Evolutionary conservation across 768 basidiomycete genomes (phyloP), one percentile per base, ranked within the genome.

Genomic region (Macrolepiota dolichaula): DNA sequence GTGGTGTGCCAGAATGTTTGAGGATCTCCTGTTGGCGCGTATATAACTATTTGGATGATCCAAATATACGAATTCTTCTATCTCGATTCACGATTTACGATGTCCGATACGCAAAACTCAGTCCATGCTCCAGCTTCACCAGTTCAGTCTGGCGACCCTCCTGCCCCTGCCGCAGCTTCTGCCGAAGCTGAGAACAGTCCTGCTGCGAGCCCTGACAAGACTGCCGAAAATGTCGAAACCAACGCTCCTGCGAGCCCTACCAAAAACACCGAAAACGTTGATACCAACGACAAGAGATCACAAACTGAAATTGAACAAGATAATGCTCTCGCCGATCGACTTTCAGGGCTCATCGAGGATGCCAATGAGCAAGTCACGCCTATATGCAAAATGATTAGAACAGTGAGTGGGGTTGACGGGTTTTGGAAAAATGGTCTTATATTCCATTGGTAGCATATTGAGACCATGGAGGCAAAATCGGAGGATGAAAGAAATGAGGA

Each of bases 401-500:
- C 74, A 69, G 74, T 74, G 29, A 19, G 63, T n/a, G 11, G 7
- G 17, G 9, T 42, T 7, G 9, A 9, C 25, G 4, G 24, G 29
- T 52, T 35, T 42, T 52, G 36, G 24, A 13, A 25, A 12, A 19
- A n/a, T 7, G 42, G 3, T 17, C 57, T 22, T 13, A 35, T 29
- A 42, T 24, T 19, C 27, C 11, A 2, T 57, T 15, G 46, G 4
- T 32, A 77, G 76, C 68, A 74, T 57, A 76, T 77, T 55, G 75
- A 77, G 36, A 63, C 64, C n/a, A 72, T 74, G 65, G 70, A 73
- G 29, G 66, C 65, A 2, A 64, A 69, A 51, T 73, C 74, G 32
- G 70, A 74, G 46, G 76, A 77, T 22, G 75, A 76, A 47, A 69
- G 73, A 11, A 69, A 74, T 59, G 74, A 76, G 51, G 66, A 40